Evolutionary conservation across 148 eudicot genomes (phyloP).

Genomic region (Silene latifolia): DNA sequence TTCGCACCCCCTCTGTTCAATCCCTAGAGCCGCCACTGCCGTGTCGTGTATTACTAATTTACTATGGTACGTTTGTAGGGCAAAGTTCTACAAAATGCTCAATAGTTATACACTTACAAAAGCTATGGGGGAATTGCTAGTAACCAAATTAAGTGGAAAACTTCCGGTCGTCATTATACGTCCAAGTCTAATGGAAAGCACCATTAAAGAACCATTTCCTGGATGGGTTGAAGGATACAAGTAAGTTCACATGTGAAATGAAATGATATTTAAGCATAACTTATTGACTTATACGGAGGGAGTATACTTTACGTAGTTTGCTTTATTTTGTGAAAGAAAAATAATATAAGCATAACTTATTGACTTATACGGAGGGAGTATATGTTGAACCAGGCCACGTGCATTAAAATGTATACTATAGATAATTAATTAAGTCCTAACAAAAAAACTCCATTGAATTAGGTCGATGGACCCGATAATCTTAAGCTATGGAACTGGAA

Average conservation of each 20-base stretch:
- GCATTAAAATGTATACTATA: no score
- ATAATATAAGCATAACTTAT: not conserved
- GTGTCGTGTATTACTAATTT: no score
- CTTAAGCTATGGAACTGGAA: constrained; percentile 10
- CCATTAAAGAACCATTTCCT: not conserved
- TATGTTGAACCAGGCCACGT: no score
- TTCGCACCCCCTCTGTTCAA: no score
- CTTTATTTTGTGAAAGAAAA: no score
- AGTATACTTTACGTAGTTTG: no score
- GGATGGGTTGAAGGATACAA: constrained; percentile 6
- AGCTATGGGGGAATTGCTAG: constrained; percentile 8
- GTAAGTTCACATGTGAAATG: not conserved
- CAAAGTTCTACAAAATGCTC: not conserved
- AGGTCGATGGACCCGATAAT: constrained; percentile 6
- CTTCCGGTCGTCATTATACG: constrained; percentile 3
- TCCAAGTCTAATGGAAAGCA: not conserved
- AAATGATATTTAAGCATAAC: no score
- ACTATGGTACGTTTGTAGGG: constrained; percentile 4
- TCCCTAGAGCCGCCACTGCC: no score
- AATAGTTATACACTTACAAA: constrained; percentile 14
- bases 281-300: not conserved
- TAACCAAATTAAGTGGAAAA: not conserved
- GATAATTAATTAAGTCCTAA: no score
- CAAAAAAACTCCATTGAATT: not conserved
- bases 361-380: not conserved